phyloP scores from a whole-genome alignment of 2,329 filamentous ascomycete species.

The Trichoderma hamatum region DNA sequence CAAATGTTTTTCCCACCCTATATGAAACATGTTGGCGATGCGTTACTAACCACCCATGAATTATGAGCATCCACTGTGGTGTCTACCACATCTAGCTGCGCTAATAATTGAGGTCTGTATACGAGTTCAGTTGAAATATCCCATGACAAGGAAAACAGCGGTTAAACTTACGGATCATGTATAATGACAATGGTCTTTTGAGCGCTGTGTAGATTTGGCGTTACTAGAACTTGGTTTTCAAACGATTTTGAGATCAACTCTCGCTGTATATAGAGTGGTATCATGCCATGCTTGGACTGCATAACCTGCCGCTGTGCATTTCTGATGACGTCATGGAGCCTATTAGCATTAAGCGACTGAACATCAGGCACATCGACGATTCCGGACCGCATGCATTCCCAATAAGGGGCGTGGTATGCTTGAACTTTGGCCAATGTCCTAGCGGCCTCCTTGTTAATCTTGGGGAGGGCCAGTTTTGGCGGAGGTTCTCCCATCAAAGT shows the following conservation, averaged over 20 bases:
- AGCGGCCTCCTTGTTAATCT: constrained; percentile 60
- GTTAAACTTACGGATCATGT: constrained; percentile 75
- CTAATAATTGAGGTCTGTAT: constrained; percentile 66
- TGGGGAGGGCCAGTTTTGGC: constrained; percentile 58
- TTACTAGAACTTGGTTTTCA: constrained; percentile 83
- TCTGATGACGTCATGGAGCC: constrained; percentile 80
- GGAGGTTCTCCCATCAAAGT: constrained; percentile 97
- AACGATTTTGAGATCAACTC: constrained; percentile 74
- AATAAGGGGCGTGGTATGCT: constrained; percentile 69
- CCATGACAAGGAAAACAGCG: neutral
- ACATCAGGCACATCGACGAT: constrained; percentile 58
- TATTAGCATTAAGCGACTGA: constrained; percentile 57
- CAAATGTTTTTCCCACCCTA: neutral
- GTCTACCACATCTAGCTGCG: constrained; percentile 68
- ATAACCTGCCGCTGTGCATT: constrained; percentile 73
- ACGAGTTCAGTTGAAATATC: constrained; percentile 26
- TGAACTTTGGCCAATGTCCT: constrained; percentile 62
- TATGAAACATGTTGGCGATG: neutral
- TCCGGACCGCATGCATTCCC: constrained; percentile 82
- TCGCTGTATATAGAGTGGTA: constrained; percentile 77
- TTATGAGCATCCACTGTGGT: constrained; percentile 81
- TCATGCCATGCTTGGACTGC: constrained; percentile 74
- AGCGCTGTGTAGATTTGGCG: constrained; percentile 66
- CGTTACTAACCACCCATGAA: constrained; percentile 74
- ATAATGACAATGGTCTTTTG: constrained; percentile 80